Base-by-base conservation (phyloP, 73 alveolate species). In the Paramecium biaurelia region DNA sequence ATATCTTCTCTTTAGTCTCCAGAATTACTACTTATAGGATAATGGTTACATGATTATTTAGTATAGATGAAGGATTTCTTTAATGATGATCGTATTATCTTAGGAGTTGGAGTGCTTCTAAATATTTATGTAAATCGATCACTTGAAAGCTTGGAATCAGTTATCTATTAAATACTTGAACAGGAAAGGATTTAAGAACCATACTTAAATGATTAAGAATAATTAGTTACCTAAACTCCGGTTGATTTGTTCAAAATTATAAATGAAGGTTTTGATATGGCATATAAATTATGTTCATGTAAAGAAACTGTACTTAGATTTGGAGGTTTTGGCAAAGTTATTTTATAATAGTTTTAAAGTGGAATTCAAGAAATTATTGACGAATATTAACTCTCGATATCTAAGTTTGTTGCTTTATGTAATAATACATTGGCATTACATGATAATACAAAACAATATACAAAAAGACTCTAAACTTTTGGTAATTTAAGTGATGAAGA, bases 161-260 rank as follows among this genome's bases (percentile, higher is more conserved):
- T 86, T 1, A 86, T 86, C 26, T 23, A 58, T 38, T 63, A 79
- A 20, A 86, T 86, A 5, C 49, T 86, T 35, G 86, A 86, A 20
- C 30, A 63, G 30, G 93, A 86, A 49, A 58, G 93, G 10, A 86
- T 38, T 8, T 24, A 63, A 34, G 85, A 28, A 35, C 89, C 68
- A 32, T 86, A 38, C 35, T 20, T 38, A 11, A 59, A 57, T 57
- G 93, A 86, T 8, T 38, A 86, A 35, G 87, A 67, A 38, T 63
- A 32, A 38, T 43, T 67, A 1, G 28, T 47, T 32, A 86, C 88
- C 7, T 63, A 41, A 15, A 59, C 93, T 34, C 85, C 85, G 0
- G 93, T 86, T 14, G 93, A 86, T 86, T 67, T 86, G 24, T 86
- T 86, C 47, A 86, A 86, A 41, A 86, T 86, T n/a, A 41, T 86